phyloP scores from a whole-genome alignment of 768 basidiomycete genomes.

The Lactarius vividus region DNA sequence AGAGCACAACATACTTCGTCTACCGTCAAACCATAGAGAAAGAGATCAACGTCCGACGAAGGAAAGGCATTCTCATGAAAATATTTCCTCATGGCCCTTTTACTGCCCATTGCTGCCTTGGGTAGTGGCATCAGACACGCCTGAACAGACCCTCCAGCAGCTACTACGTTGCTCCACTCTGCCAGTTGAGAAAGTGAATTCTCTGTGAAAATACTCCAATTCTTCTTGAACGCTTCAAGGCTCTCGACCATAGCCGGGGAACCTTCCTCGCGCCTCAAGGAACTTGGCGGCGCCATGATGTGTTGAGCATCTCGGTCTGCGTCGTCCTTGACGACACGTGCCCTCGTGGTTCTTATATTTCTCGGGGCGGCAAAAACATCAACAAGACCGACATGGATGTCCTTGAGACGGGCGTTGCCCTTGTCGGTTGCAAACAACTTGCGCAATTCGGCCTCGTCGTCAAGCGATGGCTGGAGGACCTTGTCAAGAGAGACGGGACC shows the following conservation, averaged over 20 bases:
- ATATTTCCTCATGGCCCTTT: slow-evolving; percentile 54
- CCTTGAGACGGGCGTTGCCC: slow-evolving; percentile 41
- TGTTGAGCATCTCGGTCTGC: slow-evolving; percentile 47
- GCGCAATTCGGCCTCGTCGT: slow-evolving; percentile 55
- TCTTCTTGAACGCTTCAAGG: no score
- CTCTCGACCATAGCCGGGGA: no score
- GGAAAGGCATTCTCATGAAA: slow-evolving; percentile 56
- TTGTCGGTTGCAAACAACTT: slow-evolving; percentile 55
- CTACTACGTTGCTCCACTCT: slow-evolving; percentile 66
- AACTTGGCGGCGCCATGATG: slow-evolving; percentile 50
- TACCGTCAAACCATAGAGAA: slow-evolving; percentile 56
- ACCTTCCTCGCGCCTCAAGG: no score
- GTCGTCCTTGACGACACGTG: slow-evolving; percentile 46
- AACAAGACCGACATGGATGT: slow-evolving; percentile 56
- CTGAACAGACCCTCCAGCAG: slow-evolving; percentile 60
- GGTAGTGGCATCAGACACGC: slow-evolving; percentile 55
- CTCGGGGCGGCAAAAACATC: slow-evolving; percentile 53
- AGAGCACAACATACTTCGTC: slow-evolving; percentile 41
- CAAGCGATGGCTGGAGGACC: slow-evolving; percentile 52
- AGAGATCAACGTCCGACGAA: slow-evolving; percentile 61
- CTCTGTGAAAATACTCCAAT: no score
- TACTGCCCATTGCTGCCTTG: slow-evolving; percentile 48
- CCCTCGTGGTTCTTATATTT: slow-evolving; percentile 48
- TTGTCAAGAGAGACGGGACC: slow-evolving; percentile 41
- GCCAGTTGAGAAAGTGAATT: slow-evolving; percentile 55